Base-by-base conservation (phyloP, 1,139 yeast genomes). In the Kodamaea alishanica region DNA sequence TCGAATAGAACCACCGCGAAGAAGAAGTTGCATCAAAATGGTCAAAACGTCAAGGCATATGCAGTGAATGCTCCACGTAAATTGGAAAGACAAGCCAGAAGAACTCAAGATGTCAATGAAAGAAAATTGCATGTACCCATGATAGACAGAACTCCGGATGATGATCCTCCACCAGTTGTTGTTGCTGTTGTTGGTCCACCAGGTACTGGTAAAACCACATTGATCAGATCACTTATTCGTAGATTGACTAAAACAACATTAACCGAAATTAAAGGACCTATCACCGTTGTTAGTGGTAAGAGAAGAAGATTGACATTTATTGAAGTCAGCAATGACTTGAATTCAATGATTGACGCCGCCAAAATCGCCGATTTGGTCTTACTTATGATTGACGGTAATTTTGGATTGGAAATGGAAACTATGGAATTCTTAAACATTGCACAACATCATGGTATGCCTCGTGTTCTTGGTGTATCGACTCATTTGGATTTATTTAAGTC, bases 121-220 rank as follows among this genome's bases (percentile, higher is more conserved):
- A 82, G 77, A 58, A 85, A 81, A 58, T 75, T 85, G 55, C 98
- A 92, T 70, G 97, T 90, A 24, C 98, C 98, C 10, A 89, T 92
- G 97, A 85, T 92, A 37, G 96, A 92, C 57, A 74, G 98, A 53
- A 89, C 97, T 0, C 97, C 98, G 0, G 98, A 92, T 41, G 97
- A 90, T 53, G 94, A 84, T 55, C 97, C 98, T 1, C 97, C 98
- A 28, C 98, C 98, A 39, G 84, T 92, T 20, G 82, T 94, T 41
- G 88, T 94, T 28, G 97, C 97, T 0, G 96, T 92, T 6, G 97
- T 92, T 11, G 99, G 99, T 0, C 99, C 99, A 7, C 96, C 96
- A 6, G 99, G 99, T 8, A 92, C 97, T 1, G 99, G 99, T 48
- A 94, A 94, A 59, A 80, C 97, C 12, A 92, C 98, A 0, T 72